Evolutionary conservation across 2,329 filamentous ascomycete genomes (phyloP).

Genomic region (Diplodia seriata): DNA sequence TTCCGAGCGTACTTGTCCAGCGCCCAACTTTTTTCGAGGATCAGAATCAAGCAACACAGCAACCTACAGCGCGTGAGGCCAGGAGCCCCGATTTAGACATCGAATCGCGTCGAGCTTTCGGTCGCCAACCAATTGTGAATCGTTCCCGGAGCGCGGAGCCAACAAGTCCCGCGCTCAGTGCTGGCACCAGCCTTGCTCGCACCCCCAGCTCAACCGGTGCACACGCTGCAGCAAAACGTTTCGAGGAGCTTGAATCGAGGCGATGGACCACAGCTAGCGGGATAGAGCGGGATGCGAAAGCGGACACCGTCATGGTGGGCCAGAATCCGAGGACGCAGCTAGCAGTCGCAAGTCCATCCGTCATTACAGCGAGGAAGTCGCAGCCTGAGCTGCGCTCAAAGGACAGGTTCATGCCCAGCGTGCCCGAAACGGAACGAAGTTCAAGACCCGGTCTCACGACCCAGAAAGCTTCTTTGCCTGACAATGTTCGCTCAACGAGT

Average conservation of each 20-base stretch:
- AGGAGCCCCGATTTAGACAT: not conserved
- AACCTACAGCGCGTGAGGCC: not conserved
- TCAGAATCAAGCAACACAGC: not conserved
- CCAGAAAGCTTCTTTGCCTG: not conserved
- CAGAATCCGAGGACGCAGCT: constrained; percentile 5
- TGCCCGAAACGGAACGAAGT: not conserved
- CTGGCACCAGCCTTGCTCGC: not conserved
- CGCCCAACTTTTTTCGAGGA: constrained; percentile 25
- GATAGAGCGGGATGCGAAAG: not conserved
- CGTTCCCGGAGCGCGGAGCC: not conserved
- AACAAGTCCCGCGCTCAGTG: not conserved
- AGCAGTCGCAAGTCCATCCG: not conserved
- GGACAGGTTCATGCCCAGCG: not conserved
- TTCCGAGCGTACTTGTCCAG: constrained; percentile 6
- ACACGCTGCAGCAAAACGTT: not conserved
- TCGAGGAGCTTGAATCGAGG: constrained; percentile 17
- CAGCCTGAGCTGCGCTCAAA: constrained; percentile 17
- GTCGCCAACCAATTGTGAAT: not conserved
- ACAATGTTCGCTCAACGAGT: constrained; percentile 13
- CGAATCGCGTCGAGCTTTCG: constrained; percentile 1
- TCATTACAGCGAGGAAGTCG: constrained; percentile 6
- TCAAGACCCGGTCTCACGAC: not conserved
- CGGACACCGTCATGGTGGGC: not conserved
- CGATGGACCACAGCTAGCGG: not conserved
- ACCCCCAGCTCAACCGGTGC: not conserved